A percentile compares a stretch with the other conserved stretches of the same genome.
phyloP scores from a whole-genome alignment of 2,329 filamentous ascomycete genomes.

The Pseudogymnoascus sp. region DNA sequence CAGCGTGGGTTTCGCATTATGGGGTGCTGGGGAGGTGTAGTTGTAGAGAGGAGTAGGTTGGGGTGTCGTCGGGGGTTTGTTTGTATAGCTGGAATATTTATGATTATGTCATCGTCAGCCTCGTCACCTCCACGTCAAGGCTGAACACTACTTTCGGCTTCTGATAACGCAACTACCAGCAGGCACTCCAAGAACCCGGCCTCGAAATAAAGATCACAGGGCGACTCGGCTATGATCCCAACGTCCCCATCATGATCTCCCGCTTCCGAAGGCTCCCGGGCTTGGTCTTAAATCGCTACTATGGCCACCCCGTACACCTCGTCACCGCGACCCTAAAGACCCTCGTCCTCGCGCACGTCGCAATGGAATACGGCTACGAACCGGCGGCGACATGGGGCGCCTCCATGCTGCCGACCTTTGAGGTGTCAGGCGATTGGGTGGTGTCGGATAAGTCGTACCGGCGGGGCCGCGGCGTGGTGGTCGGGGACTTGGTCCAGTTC shows the following conservation, averaged over 20 bases:
- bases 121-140: neutral
- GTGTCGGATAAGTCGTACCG: slow-evolving; percentile 60
- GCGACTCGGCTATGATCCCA: neutral
- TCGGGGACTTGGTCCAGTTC: slow-evolving; percentile 82
- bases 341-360: slow-evolving; percentile 41
- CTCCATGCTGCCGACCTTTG: slow-evolving; percentile 84
- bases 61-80: neutral
- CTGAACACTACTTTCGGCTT: neutral
- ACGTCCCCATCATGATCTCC: neutral
- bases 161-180: neutral
- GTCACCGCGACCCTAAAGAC: slow-evolving; percentile 39
- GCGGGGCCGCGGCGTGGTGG: slow-evolving; percentile 54
- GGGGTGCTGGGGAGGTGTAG: neutral
- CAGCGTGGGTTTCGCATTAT: slow-evolving; percentile 22
- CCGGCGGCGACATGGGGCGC: slow-evolving; percentile 57
- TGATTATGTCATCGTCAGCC: slow-evolving; percentile 4
- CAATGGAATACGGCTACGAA: slow-evolving; percentile 52
- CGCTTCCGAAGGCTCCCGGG: neutral
- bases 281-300: slow-evolving; percentile 11
- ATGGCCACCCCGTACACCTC: slow-evolving; percentile 28
- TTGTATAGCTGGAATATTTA: neutral
- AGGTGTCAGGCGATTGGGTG: slow-evolving; percentile 57
- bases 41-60: neutral
- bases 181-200: neutral
- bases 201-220: neutral